Percentiles rank a stretch among this genome's conserved stretches.
These are phyloP conservation scores for Phialophora expanda DNA, from an alignment of 2,329 filamentous ascomycete genomes.

Conservation along the genomic window DNA sequence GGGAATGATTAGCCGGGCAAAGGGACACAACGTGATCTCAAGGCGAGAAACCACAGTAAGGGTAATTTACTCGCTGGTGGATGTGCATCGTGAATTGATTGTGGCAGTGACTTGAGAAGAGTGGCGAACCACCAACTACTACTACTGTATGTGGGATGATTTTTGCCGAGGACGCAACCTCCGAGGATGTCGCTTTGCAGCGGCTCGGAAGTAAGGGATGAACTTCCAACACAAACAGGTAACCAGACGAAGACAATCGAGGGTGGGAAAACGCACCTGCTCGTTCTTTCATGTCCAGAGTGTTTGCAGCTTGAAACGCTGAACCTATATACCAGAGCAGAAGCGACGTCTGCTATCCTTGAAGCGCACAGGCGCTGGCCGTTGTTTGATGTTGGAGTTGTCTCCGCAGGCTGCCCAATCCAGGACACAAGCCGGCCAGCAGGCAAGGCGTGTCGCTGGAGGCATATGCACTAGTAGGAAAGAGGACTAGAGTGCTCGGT, in stretches of 20 bases:
- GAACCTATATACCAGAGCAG: slow-evolving; percentile 12
- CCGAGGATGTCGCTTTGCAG: neutral
- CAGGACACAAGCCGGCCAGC: neutral
- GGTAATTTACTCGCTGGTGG: slow-evolving; percentile 13
- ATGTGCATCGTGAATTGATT: slow-evolving; percentile 6
- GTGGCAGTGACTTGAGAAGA: slow-evolving; percentile 16
- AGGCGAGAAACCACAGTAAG: neutral
- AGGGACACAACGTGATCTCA: neutral
- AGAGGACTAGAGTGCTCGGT: slow-evolving; percentile 11
- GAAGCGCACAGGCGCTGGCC: slow-evolving; percentile 11
- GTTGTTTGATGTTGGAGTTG: slow-evolving; percentile 9
- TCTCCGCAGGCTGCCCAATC: slow-evolving; percentile 16
- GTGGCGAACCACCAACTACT: slow-evolving; percentile 13
- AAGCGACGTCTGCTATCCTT: slow-evolving; percentile 15
- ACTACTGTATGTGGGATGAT: neutral
- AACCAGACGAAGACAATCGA: neutral
- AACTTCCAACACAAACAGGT: neutral
- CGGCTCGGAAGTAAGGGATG: slow-evolving; percentile 3
- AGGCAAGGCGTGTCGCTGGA: slow-evolving; percentile 22
- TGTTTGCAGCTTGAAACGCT: slow-evolving; percentile 17
- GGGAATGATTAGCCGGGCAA: slow-evolving; percentile 11
- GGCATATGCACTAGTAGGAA: slow-evolving; percentile 1
- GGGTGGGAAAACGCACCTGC: neutral
- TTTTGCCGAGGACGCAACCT: neutral
- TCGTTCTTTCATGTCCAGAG: neutral